Evolutionary conservation across 2,329 filamentous ascomycete genomes (phyloP), one percentile per base, ranked within the genome.

Genomic region (Colletotrichum coccodes): DNA sequence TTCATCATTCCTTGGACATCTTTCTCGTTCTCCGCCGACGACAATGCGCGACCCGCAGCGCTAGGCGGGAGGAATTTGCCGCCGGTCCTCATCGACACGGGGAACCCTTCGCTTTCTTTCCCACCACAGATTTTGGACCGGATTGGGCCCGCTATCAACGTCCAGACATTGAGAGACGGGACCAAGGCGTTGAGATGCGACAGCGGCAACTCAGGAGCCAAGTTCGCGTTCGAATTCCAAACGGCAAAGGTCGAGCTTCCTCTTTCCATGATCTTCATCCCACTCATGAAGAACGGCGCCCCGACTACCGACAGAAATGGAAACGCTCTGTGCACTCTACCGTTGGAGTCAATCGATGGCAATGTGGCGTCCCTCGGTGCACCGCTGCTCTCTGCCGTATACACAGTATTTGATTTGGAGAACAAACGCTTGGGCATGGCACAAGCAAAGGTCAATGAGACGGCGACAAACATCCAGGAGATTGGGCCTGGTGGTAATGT

Each of bases 181-280:
- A 59, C 40, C 6, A 59, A 59, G 16, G 56, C 32, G n/a, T 18
- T 59, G 38, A 26, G n/a, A 18, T 47, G 56, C 42, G 42, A 18
- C 42, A 47, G 42, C 42, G 56, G 56, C 42, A 26, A 47, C 28
- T n/a, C 40, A 4, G 56, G 26, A 8, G 56, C 56, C 14, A 42
- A 44, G 23, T 59, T 59, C 56, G 32, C 18, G 9, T 59, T 47
- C 14, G 56, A 46, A 16, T 59, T 59, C 42, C 36, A 30, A 7
- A 23, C 56, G 9, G 56, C 56, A 16, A 44, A 21, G 28, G 44
- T 59, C 38, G 56, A 59, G 26, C 14, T 59, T 14, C 56, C 56
- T 30, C 26, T 47, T 8, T 30, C 40, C 12, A 59, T 59, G 56
- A 42, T 59, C 28, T 26, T 59, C 56, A 59, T 47, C 28, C 56